Conservation (phyloP, 2,329 filamentous ascomycete genomes). For the Sclerotinia nivalis region DNA sequence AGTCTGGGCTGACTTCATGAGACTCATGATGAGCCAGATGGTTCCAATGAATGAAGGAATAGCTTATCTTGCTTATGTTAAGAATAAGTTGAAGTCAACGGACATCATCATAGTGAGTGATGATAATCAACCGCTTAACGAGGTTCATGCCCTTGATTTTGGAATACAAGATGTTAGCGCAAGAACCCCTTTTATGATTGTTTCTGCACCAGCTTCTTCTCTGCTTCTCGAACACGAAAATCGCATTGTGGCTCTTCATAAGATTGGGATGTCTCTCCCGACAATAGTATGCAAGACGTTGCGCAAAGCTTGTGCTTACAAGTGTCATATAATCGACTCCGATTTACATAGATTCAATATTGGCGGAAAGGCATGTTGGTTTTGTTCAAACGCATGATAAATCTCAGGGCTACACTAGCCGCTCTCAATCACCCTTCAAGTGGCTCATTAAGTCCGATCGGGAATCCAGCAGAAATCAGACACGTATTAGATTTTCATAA, state of each 20-base stretch:
- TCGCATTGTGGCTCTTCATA: not conserved
- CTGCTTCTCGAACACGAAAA: not conserved
- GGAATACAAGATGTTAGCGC: slow-evolving; percentile 5
- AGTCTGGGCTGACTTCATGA: slow-evolving; percentile 21
- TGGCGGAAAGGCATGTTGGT: slow-evolving; percentile 9
- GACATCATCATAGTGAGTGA: slow-evolving; percentile 2
- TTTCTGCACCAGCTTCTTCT: not conserved
- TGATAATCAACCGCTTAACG: not conserved
- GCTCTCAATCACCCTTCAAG: too few relatives aligned
- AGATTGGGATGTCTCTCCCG: slow-evolving; percentile 14
- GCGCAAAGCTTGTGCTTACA: slow-evolving; percentile 5
- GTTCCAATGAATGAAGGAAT: slow-evolving; percentile 12
- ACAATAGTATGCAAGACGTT: not conserved
- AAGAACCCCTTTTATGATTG: slow-evolving; percentile 9
- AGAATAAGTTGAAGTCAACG: slow-evolving; percentile 4
- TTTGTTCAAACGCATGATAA: not conserved
- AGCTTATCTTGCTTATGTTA: slow-evolving; percentile 9
- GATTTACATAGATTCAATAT: not conserved
- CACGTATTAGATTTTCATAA: not conserved
- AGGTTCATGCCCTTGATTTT: slow-evolving; percentile 6
- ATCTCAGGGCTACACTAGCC: too few relatives aligned
- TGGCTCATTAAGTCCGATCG: too few relatives aligned
- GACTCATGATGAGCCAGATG: slow-evolving; percentile 18
- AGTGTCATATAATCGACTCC: not conserved
- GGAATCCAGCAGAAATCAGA: not conserved